Base-by-base conservation (phyloP, 345 rosid species). In the Noccaea bulbosa region DNA sequence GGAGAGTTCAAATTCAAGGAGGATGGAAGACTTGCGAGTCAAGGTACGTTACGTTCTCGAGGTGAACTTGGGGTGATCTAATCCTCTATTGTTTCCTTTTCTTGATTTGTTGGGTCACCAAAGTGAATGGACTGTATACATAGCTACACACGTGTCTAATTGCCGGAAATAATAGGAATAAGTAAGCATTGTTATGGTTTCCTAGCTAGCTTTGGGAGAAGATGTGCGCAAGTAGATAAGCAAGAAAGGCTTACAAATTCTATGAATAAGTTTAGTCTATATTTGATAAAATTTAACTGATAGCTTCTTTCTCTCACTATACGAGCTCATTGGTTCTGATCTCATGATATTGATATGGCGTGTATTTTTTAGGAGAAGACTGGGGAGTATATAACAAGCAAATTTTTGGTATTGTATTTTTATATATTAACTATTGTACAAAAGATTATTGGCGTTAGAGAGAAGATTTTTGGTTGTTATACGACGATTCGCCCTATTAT, bases 11-110 rank as follows among this genome's bases (percentile, higher is more conserved):
- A 33, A 69, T n/a, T 35, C 65, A 30, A 62, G 53, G 35, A 60
- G 63, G 37, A 45, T 67, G 53, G 51, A 20, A 62, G 46, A 69
- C 75, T 76, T 69, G 79, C 52, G 20, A 48, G 9, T 48, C 75
- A 76, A 76, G 79, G 60, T 41, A 76, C 62, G 61, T 22, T 41
- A 76, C 62, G 61, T 22, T 48, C 16, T 55, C 7, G 8, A 40
- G 39, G 48, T 54, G 49, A 75, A 69, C 22, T 39, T 20, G 35
- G 51, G 73, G 70, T 69, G 59, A 54, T 62, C 54, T 69, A 45
- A 55, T 55, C 48, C 22, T 69, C 38, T 52, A 22, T 74, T 69
- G 37, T 53, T 46, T 68, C 5, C 9, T 3, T 57, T 48, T 69
- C 51, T 40, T 34, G 14, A 41, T 2, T 5, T 47, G 33, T 62